Evolutionary conservation across 2,329 filamentous ascomycete species (phyloP).

Genomic region (Aspergillus luchuensis): DNA sequence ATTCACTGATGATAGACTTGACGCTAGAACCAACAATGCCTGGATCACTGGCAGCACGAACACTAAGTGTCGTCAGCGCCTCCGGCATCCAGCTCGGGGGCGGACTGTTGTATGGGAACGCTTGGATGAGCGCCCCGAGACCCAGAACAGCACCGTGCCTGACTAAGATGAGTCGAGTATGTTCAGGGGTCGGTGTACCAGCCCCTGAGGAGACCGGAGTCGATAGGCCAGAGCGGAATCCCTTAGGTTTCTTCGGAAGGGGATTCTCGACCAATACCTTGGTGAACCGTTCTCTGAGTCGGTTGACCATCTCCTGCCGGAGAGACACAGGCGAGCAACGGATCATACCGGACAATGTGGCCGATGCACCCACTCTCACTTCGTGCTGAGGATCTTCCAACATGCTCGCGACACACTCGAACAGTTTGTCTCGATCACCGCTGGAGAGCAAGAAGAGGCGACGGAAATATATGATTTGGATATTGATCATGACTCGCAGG

Average conservation of each 20-base stretch:
- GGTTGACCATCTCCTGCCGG: slow-evolving; percentile 73
- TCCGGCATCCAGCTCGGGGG: slow-evolving; percentile 94
- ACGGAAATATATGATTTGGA: slow-evolving; percentile 98
- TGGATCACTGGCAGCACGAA: slow-evolving; percentile 81
- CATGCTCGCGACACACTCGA: slow-evolving; percentile 95
- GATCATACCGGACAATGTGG: slow-evolving; percentile 95
- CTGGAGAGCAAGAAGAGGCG: slow-evolving; percentile 83
- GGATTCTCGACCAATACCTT: slow-evolving; percentile 77
- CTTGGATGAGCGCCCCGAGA: slow-evolving; percentile 85
- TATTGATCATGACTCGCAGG: slow-evolving; percentile 91
- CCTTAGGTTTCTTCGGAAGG: slow-evolving; percentile 69
- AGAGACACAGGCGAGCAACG: slow-evolving; percentile 84
- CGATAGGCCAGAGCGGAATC: slow-evolving; percentile 38
- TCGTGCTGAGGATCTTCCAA: slow-evolving; percentile 88
- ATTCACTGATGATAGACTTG: slow-evolving; percentile 90
- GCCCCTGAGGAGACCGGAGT: slow-evolving; percentile 48
- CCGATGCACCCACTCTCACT: slow-evolving; percentile 88
- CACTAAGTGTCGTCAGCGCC: slow-evolving; percentile 80
- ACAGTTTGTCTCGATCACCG: slow-evolving; percentile 75
- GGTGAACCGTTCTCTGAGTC: slow-evolving; percentile 78
- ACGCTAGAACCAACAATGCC: slow-evolving; percentile 95
- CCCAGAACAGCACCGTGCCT: slow-evolving; percentile 91
- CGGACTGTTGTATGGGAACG: slow-evolving; percentile 93
- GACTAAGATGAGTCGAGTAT: slow-evolving; percentile 74
- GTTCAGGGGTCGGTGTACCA: slow-evolving; percentile 54